Base-by-base conservation (phyloP, 805 yeast genomes). In the Candida nitratophila region DNA sequence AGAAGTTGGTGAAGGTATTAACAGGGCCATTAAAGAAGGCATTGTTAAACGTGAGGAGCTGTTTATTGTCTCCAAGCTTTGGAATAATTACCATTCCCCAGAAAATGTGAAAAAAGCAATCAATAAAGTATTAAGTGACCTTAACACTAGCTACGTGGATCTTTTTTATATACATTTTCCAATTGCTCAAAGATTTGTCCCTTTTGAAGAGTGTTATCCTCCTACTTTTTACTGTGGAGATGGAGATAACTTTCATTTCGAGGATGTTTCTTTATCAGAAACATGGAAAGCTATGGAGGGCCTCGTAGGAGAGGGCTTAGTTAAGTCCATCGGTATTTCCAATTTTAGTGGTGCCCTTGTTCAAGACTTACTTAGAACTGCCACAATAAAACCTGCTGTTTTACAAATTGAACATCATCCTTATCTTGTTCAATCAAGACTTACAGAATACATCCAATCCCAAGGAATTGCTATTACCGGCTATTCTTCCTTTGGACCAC, bases 51-150 rank as follows among this genome's bases (percentile, higher is more conserved):
- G 89, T 60, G 83, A 79, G 47, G 95, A 86, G 41, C 65, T 86
- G 50, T 81, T 82, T 65, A 70, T 86, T 52, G 81, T 84, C 44
- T 81, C 91, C 49, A 86, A 86, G 64, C 70, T 71, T 55, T 73
- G 73, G 77, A 74, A 74, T 65, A 66, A 54, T 54, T 74, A 51
- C 64, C 79, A 74, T 56, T 59, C 63, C 54, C 75, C 76, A 24
- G 60, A 64, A 47, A 59, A 67, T 47, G 74, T 70, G 43, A 67
- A 59, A 49, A 50, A 46, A 38, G 74, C 76, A n/a, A 57, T 71
- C 47, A 57, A 70, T 49, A 63, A 59, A 44, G 65, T 70, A 33
- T 64, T 73, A 53, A 41, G 50, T 27, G 77, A 72, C 52, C 64
- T 71, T 62, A 54, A 65, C 33, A 57, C 71, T 48, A 77, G 71